Base-by-base conservation (phyloP, 1,284 basidiomycete genomes). In the Moesziomyces aphidis region DNA sequence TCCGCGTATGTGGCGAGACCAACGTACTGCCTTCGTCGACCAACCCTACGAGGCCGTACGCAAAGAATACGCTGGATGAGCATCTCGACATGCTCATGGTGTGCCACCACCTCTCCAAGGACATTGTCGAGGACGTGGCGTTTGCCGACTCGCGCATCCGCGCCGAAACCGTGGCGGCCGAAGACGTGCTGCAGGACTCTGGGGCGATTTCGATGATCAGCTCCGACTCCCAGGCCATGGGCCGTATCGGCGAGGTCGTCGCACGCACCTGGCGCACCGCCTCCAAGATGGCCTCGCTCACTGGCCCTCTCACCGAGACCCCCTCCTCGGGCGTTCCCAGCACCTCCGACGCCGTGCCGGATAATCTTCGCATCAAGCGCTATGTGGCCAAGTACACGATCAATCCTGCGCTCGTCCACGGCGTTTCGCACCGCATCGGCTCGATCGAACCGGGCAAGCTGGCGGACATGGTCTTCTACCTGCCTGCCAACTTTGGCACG, bases 71-170 rank as follows among this genome's bases (percentile, higher is more conserved):
- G 0, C 87, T 99, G 4, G 95, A 98, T 78, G 97, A 99, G 85
- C 96, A 99, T 86, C 89, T 97, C 24, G 97, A 99, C 82, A 97
- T 97, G 95, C 88, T 97, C 42, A 97, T 98, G 94, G 93, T 95
- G 21, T 85, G 86, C 57, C 83, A 85, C 36, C 85, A 85, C 43
- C 68, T 85, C 31, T 72, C 65, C n/a, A 76, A 76, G 42, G 77
- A 78, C 46, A 85, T 85, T 43, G 89, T 91, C 0, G 96, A 99
- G 86, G 97, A 99, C 82, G 89, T 98, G 48, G 90, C 93, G 0
- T 99, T 99, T 83, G 96, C 97, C 8, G 96, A 99, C 79, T 98
- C 95, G 13, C 92, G 97, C 51, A 99, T 99, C 73, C 90, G 96
- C 24, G 94, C 90, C 2, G 96, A 99, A 87, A 99, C 96, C 0